phyloP scores from a whole-genome alignment of 345 rosid genomes.

The Cardamine resedifolia region DNA sequence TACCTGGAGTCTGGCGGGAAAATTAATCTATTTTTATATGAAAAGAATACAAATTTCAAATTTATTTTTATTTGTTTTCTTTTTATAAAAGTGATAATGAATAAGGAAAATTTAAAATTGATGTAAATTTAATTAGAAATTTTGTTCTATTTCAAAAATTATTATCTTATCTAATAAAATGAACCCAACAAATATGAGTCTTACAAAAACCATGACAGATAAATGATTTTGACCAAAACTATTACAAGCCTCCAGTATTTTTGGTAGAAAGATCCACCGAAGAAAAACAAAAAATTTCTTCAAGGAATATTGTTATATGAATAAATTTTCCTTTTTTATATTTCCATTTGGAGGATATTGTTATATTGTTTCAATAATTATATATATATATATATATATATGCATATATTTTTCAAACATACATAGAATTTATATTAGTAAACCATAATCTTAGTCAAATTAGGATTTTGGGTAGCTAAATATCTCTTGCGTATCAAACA shows the following conservation, averaged over 20 bases:
- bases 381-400: not conserved
- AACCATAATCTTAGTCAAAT: not conserved
- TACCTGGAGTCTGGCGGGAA: too few relatives aligned
- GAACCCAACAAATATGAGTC: too few relatives aligned
- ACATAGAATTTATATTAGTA: too few relatives aligned
- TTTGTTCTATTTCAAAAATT: not conserved
- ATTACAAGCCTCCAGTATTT: not conserved
- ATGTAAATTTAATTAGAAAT: not conserved
- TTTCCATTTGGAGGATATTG: not conserved
- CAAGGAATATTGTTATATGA: not conserved
- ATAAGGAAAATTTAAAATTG: not conserved
- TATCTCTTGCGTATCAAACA: not conserved
- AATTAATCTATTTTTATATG: not conserved
- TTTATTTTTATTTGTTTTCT: too few relatives aligned
- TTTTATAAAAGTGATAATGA: not conserved
- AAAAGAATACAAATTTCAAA: not conserved
- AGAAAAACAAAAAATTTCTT: not conserved
- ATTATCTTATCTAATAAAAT: too few relatives aligned
- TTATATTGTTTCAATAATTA: not conserved
- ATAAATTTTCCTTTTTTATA: not conserved
- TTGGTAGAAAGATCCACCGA: not conserved
- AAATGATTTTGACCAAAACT: not conserved
- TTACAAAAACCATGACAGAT: too few relatives aligned
- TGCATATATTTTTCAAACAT: too few relatives aligned
- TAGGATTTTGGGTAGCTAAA: not conserved